Evolutionary conservation across 2,329 filamentous ascomycete species (phyloP), one percentile per base, ranked within the genome.

Genomic region (Penicillium sclerotigenum): DNA sequence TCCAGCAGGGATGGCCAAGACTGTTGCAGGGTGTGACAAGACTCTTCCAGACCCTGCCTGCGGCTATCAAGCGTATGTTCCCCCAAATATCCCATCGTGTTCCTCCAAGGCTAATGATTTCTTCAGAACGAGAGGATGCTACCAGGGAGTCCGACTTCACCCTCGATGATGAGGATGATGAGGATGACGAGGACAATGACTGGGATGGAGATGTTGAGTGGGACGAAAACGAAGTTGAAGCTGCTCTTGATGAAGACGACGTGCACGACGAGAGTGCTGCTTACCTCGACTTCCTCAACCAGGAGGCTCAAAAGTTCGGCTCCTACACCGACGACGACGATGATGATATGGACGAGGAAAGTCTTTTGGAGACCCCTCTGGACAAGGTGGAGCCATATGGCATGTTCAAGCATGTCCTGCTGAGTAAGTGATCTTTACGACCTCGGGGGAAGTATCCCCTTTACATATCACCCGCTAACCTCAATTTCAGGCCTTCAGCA

Each of bases 361-460:
- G 90, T 57, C 80, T 97, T 49, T 84, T 99, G 2, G 94, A 99
- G 75, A 96, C 93, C 13, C 92, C 93, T 16, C 81, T 99, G 24
- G 94, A 99, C 75, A 94, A 94, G 77, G 83, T 99, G 59, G 94
- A 99, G 76, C 92, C 93, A 2, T 99, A 99, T 69, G 84, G 87
- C 71, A 80, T 96, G 59, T 97, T 99, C 83, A 88, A 91, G 72
- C 81, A 83, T 59, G 87, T 90, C 18, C 79, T 97, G 63, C 75
- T 93, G 70, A 88, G 92, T 96, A 85, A 75, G 90, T 85, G 24
- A 42, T 34, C 24, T 11, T 16, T 5, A 43, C 49, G 14, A 41
- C n/a, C n/a, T n/a, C n/a, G n/a, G n/a, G n/a, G n/a, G n/a, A 52
- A 18, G 10, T 31, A 42, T 9, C 26, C 24, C 24, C 8, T 24